A percentile compares a stretch with the other conserved stretches of the same genome.
phyloP scores from a whole-genome alignment of 805 yeast genomes.

The Candida germanica region DNA sequence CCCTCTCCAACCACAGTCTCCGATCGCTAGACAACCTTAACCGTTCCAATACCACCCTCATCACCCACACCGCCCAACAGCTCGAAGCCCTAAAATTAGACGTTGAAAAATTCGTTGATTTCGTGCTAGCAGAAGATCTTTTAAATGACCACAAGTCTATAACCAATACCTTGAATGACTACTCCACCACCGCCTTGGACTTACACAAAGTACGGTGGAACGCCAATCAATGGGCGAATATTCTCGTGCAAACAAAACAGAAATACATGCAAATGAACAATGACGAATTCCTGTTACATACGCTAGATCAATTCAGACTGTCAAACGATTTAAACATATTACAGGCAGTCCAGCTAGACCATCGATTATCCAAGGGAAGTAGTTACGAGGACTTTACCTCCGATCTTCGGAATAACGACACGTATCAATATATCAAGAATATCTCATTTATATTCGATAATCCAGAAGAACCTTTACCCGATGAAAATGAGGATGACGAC shows the following conservation, averaged over 20 bases:
- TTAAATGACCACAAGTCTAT: constrained; percentile 1
- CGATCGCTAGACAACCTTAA: too few relatives aligned
- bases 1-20: too few relatives aligned
- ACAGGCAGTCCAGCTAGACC: constrained; percentile 4
- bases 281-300: constrained; percentile 8
- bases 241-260: background rate
- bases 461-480: constrained; percentile 65
- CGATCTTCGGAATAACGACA: background rate
- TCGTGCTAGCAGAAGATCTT: constrained; percentile 8
- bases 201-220: background rate
- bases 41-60: too few relatives aligned
- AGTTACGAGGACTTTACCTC: constrained; percentile 1
- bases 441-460: constrained; percentile 48
- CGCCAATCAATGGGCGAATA: constrained; percentile 3
- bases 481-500: constrained; percentile 50
- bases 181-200: background rate
- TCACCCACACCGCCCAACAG: too few relatives aligned
- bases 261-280: background rate
- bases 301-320: constrained; percentile 5
- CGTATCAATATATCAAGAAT: constrained; percentile 33
- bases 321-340: background rate
- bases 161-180: background rate
- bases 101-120: constrained; percentile 9
- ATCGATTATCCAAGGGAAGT: background rate
- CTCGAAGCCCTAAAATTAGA: too few relatives aligned